Base-by-base conservation (phyloP, 352 stramenopile genomes). In the Thalassiosira mediterranea region DNA sequence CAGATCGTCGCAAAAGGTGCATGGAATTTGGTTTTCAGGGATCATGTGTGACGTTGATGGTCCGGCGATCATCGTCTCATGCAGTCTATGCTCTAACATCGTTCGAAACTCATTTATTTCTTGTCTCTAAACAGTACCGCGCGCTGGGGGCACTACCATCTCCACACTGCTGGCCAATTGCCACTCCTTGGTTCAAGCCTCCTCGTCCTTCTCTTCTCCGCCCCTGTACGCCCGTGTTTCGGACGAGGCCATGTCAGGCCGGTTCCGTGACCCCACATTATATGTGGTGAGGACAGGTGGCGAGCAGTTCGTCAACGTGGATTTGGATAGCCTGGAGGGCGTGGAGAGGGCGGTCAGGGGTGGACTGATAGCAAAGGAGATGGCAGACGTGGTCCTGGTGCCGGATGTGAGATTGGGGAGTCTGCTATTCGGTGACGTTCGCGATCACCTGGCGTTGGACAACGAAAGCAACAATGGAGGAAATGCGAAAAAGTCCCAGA, bases 271-370 rank as follows among this genome's bases (percentile, higher is more conserved):
- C 8, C 44, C 42, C 10, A 49, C 79, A 2, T 71, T 62, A 23
- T 73, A 69, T 31, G 60, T 57, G 13, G 60, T 47, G 3, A 70
- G 67, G 37, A 74, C 53, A 15, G 72, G 82, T 65, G 49, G 72
- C 3, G 67, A 40, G 23, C 76, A 65, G 0, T 88, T 86, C 51
- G 81, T 88, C 0, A 88, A 88, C 56, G 73, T 88, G n/a, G 81
- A 88, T 59, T 76, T 44, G 4, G 82, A 68, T 2, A 86, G 73
- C 11, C 59, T 81, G 1, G 63, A 47, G 13, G 81, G 81, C 0
- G 81, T 88, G 49, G 48, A 74, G 57, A 34, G 81, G n/a, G 81
- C 81, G 11, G 72, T 68, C n/a, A 19, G 59, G 1, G 76, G 84
- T 66, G 76, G 76, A 42, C 84, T 88, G 59, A 65, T 74, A 1